These are phyloP conservation scores for Gillenia trifoliata DNA, from an alignment of 306 rosid species.

Conservation along the genomic window DNA sequence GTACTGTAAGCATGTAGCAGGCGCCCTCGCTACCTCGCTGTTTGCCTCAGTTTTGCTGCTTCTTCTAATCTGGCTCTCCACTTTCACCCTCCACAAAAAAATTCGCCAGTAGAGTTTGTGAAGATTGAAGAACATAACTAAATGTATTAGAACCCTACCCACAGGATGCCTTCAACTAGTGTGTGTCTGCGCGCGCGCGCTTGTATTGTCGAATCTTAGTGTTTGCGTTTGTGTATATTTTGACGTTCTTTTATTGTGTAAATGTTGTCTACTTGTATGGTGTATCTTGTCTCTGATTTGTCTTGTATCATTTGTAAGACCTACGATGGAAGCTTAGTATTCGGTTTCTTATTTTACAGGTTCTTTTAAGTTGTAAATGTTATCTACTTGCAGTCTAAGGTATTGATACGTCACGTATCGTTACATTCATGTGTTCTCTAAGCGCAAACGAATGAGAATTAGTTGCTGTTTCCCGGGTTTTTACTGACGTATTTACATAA, in stretches of 20 bases:
- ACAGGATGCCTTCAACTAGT: not conserved
- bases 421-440: not conserved
- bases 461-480: not conserved
- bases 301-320: not conserved
- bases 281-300: slow-evolving; percentile 1
- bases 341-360: not conserved
- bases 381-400: not conserved
- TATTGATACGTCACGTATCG: not conserved
- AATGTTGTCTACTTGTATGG: slow-evolving; percentile 1
- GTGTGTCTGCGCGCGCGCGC: not conserved
- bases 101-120: slow-evolving; percentile 48
- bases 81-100: slow-evolving; percentile 41
- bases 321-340: not conserved
- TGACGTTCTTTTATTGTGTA: not conserved
- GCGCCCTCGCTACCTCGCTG: slow-evolving; percentile 47
- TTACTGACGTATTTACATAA: no score
- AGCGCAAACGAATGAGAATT: not conserved
- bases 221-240: slow-evolving; percentile 7
- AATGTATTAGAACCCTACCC: not conserved
- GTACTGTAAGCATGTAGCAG: slow-evolving; percentile 56
- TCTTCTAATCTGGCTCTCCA: slow-evolving; percentile 65
- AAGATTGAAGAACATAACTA: not conserved
- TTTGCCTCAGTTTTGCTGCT: slow-evolving; percentile 50
- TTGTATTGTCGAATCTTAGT: not conserved
- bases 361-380: not conserved